Evolutionary conservation across 306 rosid genomes (phyloP).

Genomic region (Biancaea sappan): DNA sequence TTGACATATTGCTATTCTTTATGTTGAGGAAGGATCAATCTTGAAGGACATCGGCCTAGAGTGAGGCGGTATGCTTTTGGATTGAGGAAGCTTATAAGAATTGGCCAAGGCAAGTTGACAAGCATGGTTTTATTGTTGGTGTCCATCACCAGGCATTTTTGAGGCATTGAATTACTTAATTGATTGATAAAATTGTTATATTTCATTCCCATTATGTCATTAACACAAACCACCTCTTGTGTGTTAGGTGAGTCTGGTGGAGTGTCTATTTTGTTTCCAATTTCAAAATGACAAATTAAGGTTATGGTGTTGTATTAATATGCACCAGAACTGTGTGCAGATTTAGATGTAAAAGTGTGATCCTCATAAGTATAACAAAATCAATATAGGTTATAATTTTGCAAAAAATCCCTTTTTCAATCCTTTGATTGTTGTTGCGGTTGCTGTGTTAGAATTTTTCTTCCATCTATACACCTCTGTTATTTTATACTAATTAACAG

Average conservation of each 20-base stretch:
- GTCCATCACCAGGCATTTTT: background rate
- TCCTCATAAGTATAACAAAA: background rate
- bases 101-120: conserved; percentile 80
- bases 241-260: conserved; percentile 19
- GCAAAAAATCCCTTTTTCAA: conserved; percentile 27
- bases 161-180: background rate
- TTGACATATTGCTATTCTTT: conserved; percentile 24
- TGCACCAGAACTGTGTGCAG: background rate
- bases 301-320: conserved; percentile 9
- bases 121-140: conserved; percentile 5
- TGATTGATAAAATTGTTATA: background rate
- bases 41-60: conserved; percentile 71
- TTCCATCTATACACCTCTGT: background rate
- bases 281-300: background rate
- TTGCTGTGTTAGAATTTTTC: conserved; percentile 8
- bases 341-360: conserved; percentile 16
- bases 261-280: conserved; percentile 4
- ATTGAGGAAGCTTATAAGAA: conserved; percentile 70
- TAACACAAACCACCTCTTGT: background rate
- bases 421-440: background rate
- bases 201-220: background rate
- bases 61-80: conserved; percentile 86
- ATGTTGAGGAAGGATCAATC: conserved; percentile 70
- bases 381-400: conserved; percentile 18
- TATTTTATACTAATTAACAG: background rate